Conservation (phyloP, 148 eudicot species). For the Heliosperma pusillum region DNA sequence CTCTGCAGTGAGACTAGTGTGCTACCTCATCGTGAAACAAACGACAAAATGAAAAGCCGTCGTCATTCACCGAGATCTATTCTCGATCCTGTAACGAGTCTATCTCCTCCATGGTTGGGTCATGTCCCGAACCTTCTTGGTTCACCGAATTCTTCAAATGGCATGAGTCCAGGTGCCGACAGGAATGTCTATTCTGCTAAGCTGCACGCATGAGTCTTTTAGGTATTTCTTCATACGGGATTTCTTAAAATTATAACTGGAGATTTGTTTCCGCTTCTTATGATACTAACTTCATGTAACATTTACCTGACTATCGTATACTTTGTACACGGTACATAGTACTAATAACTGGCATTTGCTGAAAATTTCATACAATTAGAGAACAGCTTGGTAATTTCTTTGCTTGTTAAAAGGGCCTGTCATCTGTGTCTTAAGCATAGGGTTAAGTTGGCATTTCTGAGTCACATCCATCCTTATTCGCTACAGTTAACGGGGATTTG, state of each 20-base stretch:
- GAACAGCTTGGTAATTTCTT: not conserved
- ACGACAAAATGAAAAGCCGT: slow-evolving; percentile 26
- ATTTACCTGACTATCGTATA: not conserved
- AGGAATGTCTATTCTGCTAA: slow-evolving; percentile 8
- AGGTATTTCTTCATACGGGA: not conserved
- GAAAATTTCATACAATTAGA: not conserved
- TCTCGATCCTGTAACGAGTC: slow-evolving; percentile 33
- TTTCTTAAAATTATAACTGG: not conserved
- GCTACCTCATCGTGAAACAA: slow-evolving; percentile 28
- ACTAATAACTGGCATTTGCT: too few species aligned
- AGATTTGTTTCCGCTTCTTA: not conserved
- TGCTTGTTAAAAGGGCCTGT: too few species aligned
- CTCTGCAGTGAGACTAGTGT: slow-evolving; percentile 36
- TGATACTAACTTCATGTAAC: not conserved
- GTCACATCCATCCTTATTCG: too few species aligned
- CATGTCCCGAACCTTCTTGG: slow-evolving; percentile 17
- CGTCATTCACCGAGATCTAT: slow-evolving; percentile 30
- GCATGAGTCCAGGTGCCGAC: not conserved
- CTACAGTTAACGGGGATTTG: too few species aligned
- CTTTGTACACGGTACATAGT: not conserved
- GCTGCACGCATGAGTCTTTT: not conserved
- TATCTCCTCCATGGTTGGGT: slow-evolving; percentile 20
- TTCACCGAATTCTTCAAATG: slow-evolving; percentile 12
- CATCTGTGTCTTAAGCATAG: too few species aligned
- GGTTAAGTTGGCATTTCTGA: too few species aligned